Percentiles rank a stretch among this genome's conserved stretches.
Conservation (phyloP, 2,329 filamentous ascomycete genomes). For the Neodidymelliopsis sp. region DNA sequence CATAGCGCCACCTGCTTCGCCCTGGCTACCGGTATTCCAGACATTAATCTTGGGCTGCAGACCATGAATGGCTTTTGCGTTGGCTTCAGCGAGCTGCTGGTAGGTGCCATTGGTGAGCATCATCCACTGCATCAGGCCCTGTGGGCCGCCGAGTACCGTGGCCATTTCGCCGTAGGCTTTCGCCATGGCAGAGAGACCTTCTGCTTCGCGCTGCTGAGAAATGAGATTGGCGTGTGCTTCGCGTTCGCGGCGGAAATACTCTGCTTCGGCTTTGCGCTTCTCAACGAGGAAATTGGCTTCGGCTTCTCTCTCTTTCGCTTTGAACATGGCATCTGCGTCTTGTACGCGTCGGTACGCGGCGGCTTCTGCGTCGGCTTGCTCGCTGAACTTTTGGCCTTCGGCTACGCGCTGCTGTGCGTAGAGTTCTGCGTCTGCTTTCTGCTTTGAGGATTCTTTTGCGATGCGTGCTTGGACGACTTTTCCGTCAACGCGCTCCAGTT, state of each 20-base stretch:
- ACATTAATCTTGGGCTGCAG: conserved; percentile 89
- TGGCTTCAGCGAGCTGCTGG: conserved; percentile 78
- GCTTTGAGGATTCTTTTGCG: conserved; percentile 70
- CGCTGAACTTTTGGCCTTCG: conserved; percentile 62
- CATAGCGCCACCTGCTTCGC: conserved; percentile 52
- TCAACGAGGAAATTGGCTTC: conserved; percentile 59
- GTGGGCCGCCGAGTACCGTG: conserved; percentile 77
- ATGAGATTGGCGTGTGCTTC: conserved; percentile 68
- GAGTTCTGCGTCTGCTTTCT: conserved; percentile 67
- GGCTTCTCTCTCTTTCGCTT: conserved; percentile 52
- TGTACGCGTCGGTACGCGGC: conserved; percentile 51
- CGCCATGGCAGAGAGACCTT: conserved; percentile 79
- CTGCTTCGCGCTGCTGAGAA: conserved; percentile 74
- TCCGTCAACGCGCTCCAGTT: conserved; percentile 79
- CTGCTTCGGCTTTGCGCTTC: conserved; percentile 52
- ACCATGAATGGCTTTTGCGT: conserved; percentile 76
- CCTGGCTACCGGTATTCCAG: conserved; percentile 77
- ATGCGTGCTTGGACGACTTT: conserved; percentile 82
- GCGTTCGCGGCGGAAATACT: conserved; percentile 54
- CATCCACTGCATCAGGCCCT: conserved; percentile 80
- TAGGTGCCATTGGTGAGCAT: conserved; percentile 88
- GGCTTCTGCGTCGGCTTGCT: conserved; percentile 67
- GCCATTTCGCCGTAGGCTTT: conserved; percentile 79
- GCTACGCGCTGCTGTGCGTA: conserved; percentile 62
- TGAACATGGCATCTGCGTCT: conserved; percentile 54